Percentiles rank a stretch among this genome's conserved stretches.
Conservation (phyloP, 176 grass and related monocot species). For the Olyra latifolia region DNA sequence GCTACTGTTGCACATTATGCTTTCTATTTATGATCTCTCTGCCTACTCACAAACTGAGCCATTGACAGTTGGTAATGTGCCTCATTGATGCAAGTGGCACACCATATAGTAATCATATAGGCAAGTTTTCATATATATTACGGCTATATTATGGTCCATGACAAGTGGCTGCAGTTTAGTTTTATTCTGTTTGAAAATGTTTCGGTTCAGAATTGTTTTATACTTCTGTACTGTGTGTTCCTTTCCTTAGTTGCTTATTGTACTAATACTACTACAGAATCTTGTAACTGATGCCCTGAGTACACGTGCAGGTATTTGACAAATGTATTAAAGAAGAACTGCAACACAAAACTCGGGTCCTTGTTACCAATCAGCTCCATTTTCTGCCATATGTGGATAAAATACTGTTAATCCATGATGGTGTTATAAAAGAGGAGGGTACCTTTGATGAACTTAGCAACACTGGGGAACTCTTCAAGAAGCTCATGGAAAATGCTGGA, state of each 20-base stretch:
- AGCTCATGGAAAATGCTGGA: constrained; percentile 99
- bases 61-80: not conserved
- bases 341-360: constrained; percentile 84
- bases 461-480: constrained; percentile 80
- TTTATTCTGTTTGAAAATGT: not conserved
- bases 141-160: not conserved
- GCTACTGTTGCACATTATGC: not conserved
- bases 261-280: not conserved
- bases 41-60: not conserved
- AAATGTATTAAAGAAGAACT: constrained; percentile 97
- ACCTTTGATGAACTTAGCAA: constrained; percentile 96
- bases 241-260: not conserved
- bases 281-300: constrained; percentile 16
- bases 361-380: constrained; percentile 99
- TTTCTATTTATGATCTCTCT: constrained; percentile 16
- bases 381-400: constrained; percentile 94
- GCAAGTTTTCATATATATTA: not conserved
- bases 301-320: constrained; percentile 83
- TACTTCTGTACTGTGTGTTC: not conserved
- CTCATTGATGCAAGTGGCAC: not conserved
- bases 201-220: constrained; percentile 2
- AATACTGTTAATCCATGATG: constrained; percentile 92
- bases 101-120: not conserved
- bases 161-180: not conserved
- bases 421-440: constrained; percentile 90